phyloP scores from a whole-genome alignment of 1,139 yeast genomes.

The Lizanozyma gosingica region DNA sequence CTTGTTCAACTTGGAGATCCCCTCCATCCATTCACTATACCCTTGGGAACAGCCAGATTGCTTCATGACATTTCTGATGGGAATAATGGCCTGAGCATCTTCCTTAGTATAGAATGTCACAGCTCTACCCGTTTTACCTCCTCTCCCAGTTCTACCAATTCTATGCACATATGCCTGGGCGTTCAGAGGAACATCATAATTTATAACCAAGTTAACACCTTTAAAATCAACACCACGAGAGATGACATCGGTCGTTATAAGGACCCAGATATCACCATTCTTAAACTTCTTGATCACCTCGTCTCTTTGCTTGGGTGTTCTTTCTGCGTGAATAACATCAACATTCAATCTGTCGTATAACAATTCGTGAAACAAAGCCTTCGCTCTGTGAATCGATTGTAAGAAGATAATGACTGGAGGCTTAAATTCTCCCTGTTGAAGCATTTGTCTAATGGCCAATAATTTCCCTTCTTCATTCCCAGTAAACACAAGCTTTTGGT shows the following conservation, averaged over 20 bases:
- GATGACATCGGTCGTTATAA: slow-evolving; percentile 92
- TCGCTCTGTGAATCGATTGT: slow-evolving; percentile 89
- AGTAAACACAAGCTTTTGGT: slow-evolving; percentile 76
- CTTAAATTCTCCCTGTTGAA: slow-evolving; percentile 74
- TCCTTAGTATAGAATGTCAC: slow-evolving; percentile 91
- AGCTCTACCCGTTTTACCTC: slow-evolving; percentile 79
- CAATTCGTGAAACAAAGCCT: slow-evolving; percentile 87
- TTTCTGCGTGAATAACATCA: slow-evolving; percentile 93
- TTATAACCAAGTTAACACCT: slow-evolving; percentile 89
- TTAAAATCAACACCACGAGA: slow-evolving; percentile 97
- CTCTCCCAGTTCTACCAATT: slow-evolving; percentile 98
- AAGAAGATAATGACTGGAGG: slow-evolving; percentile 92
- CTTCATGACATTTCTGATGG: slow-evolving; percentile 88
- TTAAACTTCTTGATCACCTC: slow-evolving; percentile 77
- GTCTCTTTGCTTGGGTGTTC: slow-evolving; percentile 84
- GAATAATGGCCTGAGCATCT: slow-evolving; percentile 67
- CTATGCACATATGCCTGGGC: slow-evolving; percentile 96
- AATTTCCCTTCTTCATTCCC: slow-evolving; percentile 95
- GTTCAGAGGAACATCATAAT: slow-evolving; percentile 91
- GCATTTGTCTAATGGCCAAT: slow-evolving; percentile 81
- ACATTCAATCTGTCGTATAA: slow-evolving; percentile 86
- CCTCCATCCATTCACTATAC: slow-evolving; percentile 74
- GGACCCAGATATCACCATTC: slow-evolving; percentile 89
- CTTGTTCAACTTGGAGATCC: slow-evolving; percentile 59
- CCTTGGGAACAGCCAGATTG: slow-evolving; percentile 73